Evolutionary conservation across 2,329 filamentous ascomycete genomes (phyloP), one percentile per base, ranked within the genome.

Genomic region (Xenosphaeropsis pyriputrescens): DNA sequence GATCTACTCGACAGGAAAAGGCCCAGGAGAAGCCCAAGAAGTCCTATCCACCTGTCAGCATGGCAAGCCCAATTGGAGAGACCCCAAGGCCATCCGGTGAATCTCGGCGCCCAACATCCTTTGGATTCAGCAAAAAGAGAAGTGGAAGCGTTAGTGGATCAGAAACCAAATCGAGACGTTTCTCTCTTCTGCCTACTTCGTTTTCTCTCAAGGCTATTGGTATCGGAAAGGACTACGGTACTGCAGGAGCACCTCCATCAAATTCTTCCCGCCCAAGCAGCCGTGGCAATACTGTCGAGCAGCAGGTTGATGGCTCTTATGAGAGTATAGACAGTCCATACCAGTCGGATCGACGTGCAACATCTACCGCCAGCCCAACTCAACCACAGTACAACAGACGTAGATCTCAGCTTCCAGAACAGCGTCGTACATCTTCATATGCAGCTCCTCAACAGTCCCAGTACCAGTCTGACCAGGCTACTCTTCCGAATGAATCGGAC

Each of bases 41-140:
- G 45, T 93, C 46, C 11, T 57, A 95, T 52, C 89, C 89, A 39
- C 89, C 89, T 4, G 82, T 89, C 35, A 94, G 86, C 62, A 93
- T 95, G 85, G 74, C 80, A 43, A 79, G 80, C 44, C 66, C 75
- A 2, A 64, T 73, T 5, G 45, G 43, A 14, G 50, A 51, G 18
- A 47, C 44, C 8, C 47, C 51, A 8, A 67, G 81, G 35, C 64
- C 67, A 31, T 88, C 82, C 1, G 73, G 83, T 51, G 83, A 88
- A 46, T 86, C 74, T 22, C 72, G 81, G 17, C 73, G 79, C 34
- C 85, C 81, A 0, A 79, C 83, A 52, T 79, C 79, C 2, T 62
- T 82, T 34, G 75, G 73, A 2, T 65, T 82, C 14, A 73, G 72
- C 31, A 81, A 77, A 63, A 85, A 83, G 63, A 66, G 68, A 43